Conservation (phyloP, 139 green algal genomes). For the Penium margaritaceum region DNA sequence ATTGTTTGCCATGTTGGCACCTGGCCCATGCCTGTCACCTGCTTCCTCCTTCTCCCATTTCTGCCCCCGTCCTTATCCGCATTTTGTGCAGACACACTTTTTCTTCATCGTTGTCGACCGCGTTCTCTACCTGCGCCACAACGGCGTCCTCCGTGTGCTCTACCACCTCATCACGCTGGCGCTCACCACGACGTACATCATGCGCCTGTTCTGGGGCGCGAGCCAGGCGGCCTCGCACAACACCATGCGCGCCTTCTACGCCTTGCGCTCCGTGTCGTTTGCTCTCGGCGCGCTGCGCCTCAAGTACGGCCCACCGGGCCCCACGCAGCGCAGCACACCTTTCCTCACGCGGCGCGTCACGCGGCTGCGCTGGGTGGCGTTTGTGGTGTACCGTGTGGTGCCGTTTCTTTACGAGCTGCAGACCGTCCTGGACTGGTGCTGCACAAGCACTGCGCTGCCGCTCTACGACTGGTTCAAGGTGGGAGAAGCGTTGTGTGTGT, state of each 20-base stretch:
- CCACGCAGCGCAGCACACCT: slow-evolving; percentile 33
- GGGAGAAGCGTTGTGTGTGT: too few relatives aligned
- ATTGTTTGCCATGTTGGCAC: not conserved
- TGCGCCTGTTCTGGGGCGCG: slow-evolving; percentile 44
- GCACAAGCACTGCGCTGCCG: slow-evolving; percentile 64
- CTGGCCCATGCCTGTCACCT: not conserved
- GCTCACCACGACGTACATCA: slow-evolving; percentile 14
- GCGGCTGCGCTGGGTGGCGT: slow-evolving; percentile 50
- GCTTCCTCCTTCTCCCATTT: not conserved
- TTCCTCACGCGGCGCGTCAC: slow-evolving; percentile 64
- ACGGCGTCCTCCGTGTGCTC: slow-evolving; percentile 12
- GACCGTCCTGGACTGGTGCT: slow-evolving; percentile 78
- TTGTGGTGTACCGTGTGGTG: slow-evolving; percentile 53
- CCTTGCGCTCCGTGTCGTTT: slow-evolving; percentile 61
- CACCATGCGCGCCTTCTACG: slow-evolving; percentile 63
- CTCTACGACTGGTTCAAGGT: slow-evolving; percentile 75
- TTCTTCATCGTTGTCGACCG: slow-evolving; percentile 40
- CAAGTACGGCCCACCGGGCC: slow-evolving; percentile 63
- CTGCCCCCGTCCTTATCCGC: not conserved
- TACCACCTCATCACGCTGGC: slow-evolving; percentile 35
- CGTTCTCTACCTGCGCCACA: slow-evolving; percentile 34
- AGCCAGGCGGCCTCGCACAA: slow-evolving; percentile 23
- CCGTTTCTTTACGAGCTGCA: slow-evolving; percentile 87
- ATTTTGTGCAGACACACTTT: slow-evolving; percentile 18
- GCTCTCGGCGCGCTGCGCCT: slow-evolving; percentile 67